A percentile compares a stretch with the other conserved stretches of the same genome.
phyloP scores from a whole-genome alignment of 148 eudicot species.

The Gaultheria prostrata region DNA sequence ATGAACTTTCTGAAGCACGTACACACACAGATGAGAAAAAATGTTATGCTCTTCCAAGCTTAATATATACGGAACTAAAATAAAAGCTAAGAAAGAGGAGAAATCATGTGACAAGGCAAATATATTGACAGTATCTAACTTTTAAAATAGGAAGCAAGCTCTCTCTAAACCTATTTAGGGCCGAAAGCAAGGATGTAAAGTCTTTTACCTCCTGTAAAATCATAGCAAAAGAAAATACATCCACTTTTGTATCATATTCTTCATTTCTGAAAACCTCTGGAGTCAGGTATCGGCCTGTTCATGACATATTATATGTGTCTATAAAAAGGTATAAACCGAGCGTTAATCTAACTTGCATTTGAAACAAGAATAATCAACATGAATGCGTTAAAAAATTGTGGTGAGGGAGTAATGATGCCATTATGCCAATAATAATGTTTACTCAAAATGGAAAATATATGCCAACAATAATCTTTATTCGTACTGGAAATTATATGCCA shows the following conservation, averaged over 20 bases:
- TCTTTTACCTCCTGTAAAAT: slow-evolving; percentile 83
- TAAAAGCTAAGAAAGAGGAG: neutral
- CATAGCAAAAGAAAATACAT: slow-evolving; percentile 92
- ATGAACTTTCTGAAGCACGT: neutral
- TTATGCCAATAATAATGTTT: neutral
- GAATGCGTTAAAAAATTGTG: neutral
- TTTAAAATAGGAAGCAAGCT: neutral
- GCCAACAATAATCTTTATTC: neutral
- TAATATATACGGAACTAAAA: neutral
- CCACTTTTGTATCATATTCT: slow-evolving; percentile 90
- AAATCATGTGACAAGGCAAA: neutral
- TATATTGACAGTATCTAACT: neutral
- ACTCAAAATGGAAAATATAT: neutral
- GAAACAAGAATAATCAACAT: neutral
- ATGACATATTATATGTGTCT: neutral
- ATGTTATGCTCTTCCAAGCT: neutral
- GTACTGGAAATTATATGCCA: neutral
- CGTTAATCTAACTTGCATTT: neutral
- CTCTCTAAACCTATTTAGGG: neutral
- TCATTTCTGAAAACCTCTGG: slow-evolving; percentile 90
- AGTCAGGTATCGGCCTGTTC: slow-evolving; percentile 83
- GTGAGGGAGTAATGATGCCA: neutral
- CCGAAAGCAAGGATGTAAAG: neutral
- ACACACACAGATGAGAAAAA: neutral
- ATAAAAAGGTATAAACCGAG: neutral